Percentiles rank a stretch among this genome's conserved stretches.
Evolutionary conservation across 371 early-diverging fungal genomes (phyloP).

Genomic region (Enterospora canceri): DNA sequence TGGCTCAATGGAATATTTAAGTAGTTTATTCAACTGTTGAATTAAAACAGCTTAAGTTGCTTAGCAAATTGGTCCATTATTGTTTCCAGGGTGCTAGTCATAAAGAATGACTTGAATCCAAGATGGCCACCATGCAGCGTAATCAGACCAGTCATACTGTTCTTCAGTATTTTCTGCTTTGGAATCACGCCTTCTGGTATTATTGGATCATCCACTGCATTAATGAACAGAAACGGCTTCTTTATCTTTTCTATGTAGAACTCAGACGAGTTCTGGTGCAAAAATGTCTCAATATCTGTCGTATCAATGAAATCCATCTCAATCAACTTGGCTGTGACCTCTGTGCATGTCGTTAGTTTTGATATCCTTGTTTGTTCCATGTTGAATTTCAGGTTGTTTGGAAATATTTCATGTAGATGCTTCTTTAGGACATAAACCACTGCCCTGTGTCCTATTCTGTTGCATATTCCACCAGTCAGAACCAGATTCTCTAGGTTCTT

Average conservation of each 20-base stretch:
- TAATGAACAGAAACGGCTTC: constrained; percentile 67
- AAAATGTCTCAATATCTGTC: constrained; percentile 41
- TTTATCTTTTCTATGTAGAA: constrained; percentile 37
- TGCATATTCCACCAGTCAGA: constrained; percentile 24
- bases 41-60: neutral
- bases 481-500: constrained; percentile 30
- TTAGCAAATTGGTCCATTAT: neutral
- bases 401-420: constrained; percentile 34
- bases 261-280: constrained; percentile 27
- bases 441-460: constrained; percentile 31
- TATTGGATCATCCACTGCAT: constrained; percentile 78
- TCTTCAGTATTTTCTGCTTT: constrained; percentile 61
- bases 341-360: constrained; percentile 8
- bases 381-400: constrained; percentile 12
- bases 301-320: constrained; percentile 1
- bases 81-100: neutral
- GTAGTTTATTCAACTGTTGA: neutral
- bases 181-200: constrained; percentile 64
- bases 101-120: constrained; percentile 60
- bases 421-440: constrained; percentile 43
- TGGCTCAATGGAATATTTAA: constrained; percentile 37
- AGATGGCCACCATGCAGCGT: constrained; percentile 79
- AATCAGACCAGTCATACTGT: constrained; percentile 71
- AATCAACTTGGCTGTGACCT: constrained; percentile 20
- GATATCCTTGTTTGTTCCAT: too few species aligned